These are phyloP conservation scores for Pachysolen tannophilus DNA, from an alignment of 805 yeast genomes.

Conservation along the genomic window DNA sequence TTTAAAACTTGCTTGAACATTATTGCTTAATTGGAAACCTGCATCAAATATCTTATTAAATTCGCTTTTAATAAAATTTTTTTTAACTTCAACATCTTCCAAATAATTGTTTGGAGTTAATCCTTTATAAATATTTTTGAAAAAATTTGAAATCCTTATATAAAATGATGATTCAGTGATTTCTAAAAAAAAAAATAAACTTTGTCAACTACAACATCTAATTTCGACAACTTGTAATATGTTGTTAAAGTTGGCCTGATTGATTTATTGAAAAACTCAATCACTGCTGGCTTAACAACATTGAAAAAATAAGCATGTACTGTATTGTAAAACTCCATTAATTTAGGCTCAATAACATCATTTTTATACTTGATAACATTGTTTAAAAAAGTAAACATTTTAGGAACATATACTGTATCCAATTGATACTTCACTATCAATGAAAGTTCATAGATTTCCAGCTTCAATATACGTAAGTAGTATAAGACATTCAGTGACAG, in stretches of 20 bases:
- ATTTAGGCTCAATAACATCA: not conserved
- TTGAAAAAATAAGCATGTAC: not conserved
- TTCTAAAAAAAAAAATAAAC: too few relatives aligned
- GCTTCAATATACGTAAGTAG: not conserved
- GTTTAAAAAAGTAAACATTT: not conserved
- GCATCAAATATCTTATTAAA: slow-evolving; percentile 21
- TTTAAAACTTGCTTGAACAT: slow-evolving; percentile 12
- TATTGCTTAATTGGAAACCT: slow-evolving; percentile 19
- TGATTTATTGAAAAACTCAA: not conserved
- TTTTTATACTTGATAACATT: not conserved
- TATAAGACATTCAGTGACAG: too few relatives aligned
- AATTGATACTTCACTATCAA: not conserved
- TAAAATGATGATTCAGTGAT: not conserved
- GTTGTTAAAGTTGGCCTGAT: slow-evolving; percentile 1
- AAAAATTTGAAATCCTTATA: not conserved
- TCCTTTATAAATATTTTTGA: not conserved
- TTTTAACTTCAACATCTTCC: slow-evolving; percentile 21
- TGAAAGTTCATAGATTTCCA: not conserved
- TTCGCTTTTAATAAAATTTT: slow-evolving; percentile 22
- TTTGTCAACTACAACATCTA: too few relatives aligned
- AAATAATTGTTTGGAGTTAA: slow-evolving; percentile 7
- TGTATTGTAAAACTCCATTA: not conserved
- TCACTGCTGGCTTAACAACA: not conserved
- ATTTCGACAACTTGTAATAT: not conserved
- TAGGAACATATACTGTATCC: not conserved